phyloP scores from a whole-genome alignment of 2,329 filamentous ascomycete species.

The Nakataea oryzae region DNA sequence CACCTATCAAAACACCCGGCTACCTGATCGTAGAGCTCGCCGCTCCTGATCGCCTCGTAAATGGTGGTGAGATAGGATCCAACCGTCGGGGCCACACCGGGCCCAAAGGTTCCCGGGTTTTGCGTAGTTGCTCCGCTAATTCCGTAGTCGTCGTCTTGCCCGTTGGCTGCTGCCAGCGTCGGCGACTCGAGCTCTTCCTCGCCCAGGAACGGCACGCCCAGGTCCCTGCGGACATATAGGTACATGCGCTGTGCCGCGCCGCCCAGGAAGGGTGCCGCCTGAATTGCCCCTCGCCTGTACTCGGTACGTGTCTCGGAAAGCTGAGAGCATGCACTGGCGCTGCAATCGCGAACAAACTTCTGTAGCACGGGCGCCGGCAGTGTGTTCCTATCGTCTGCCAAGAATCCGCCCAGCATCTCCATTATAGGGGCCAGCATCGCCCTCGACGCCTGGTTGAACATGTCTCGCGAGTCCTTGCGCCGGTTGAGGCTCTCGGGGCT shows the following conservation, averaged over 20 bases:
- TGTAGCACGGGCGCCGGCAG: not conserved
- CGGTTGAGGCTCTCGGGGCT: not conserved
- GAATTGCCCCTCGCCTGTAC: not conserved
- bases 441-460: not conserved
- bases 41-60: conserved; percentile 56
- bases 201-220: conserved; percentile 11
- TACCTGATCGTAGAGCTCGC: conserved; percentile 62
- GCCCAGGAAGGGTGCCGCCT: not conserved
- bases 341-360: not conserved
- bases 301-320: not conserved
- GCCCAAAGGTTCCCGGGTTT: not conserved
- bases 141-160: not conserved
- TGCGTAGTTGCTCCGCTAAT: not conserved
- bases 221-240: conserved; percentile 13
- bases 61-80: conserved; percentile 40
- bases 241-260: conserved; percentile 8
- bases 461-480: not conserved
- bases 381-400: not conserved
- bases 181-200: not conserved
- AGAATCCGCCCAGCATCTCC: not conserved
- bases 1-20: conserved; percentile 42
- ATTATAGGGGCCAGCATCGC: not conserved
- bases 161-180: not conserved
- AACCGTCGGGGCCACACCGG: not conserved
- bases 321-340: not conserved